Conservation (phyloP, 176 grass and related monocot genomes). For the Musa beccarii region DNA sequence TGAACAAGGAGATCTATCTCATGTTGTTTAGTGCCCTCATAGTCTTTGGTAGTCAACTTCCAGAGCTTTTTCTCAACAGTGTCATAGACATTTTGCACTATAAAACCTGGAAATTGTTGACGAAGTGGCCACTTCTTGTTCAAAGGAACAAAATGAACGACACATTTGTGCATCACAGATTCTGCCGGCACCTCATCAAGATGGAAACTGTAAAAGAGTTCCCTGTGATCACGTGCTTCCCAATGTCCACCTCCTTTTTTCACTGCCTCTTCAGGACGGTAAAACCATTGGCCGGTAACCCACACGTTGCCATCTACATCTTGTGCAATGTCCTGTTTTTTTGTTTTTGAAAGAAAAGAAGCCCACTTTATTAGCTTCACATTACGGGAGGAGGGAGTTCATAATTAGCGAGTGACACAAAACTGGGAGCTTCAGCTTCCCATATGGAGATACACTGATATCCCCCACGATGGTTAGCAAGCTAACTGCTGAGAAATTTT, state of each 20-base stretch:
- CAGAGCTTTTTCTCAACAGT: slow-evolving; percentile 74
- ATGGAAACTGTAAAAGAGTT: slow-evolving; percentile 97
- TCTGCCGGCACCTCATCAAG: slow-evolving; percentile 85
- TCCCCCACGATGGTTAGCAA: too few species aligned
- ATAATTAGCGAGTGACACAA: too few species aligned
- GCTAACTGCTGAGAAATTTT: too few species aligned
- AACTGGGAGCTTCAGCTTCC: too few species aligned
- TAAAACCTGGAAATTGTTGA: slow-evolving; percentile 83
- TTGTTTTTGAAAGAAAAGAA: too few species aligned
- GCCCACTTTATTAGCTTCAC: too few species aligned
- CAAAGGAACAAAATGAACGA: slow-evolving; percentile 88
- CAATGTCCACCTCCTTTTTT: slow-evolving; percentile 76
- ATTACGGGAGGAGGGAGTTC: too few species aligned
- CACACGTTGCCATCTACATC: slow-evolving; percentile 47
- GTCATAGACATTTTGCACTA: slow-evolving; percentile 93
- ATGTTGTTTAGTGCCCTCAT: slow-evolving; percentile 73
- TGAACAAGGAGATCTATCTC: slow-evolving; percentile 81
- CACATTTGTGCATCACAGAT: slow-evolving; percentile 94
- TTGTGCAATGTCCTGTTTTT: slow-evolving; percentile 54
- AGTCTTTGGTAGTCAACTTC: slow-evolving; percentile 83
- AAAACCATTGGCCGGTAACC: slow-evolving; percentile 95
- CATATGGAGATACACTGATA: too few species aligned
- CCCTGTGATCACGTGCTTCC: slow-evolving; percentile 66
- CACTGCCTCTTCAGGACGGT: slow-evolving; percentile 90
- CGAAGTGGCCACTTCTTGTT: slow-evolving; percentile 71